Conservation (phyloP, 345 rosid genomes). For the Alliaria petiolata region DNA sequence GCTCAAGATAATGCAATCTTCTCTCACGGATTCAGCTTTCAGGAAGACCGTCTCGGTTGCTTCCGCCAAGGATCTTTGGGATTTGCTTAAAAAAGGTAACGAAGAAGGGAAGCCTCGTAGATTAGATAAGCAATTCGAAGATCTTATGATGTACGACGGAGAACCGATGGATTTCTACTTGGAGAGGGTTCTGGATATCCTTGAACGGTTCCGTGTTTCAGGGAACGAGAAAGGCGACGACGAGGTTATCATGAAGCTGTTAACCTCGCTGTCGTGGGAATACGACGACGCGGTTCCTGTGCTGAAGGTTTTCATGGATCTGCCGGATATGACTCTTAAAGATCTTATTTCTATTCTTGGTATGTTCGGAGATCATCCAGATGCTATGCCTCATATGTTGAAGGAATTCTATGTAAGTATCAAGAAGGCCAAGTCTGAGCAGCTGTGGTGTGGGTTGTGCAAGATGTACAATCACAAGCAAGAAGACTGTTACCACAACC, state of each 20-base stretch:
- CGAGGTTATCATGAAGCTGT: not conserved
- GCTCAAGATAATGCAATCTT: constrained; percentile 11
- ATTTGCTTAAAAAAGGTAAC: not conserved
- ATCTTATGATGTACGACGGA: constrained; percentile 1
- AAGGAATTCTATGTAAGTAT: not conserved
- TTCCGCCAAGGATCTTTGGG: constrained; percentile 21
- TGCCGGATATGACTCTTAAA: not conserved
- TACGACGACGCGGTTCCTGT: not conserved
- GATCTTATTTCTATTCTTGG: not conserved
- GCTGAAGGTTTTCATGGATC: not conserved
- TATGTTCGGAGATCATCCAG: not conserved
- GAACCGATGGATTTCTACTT: not conserved
- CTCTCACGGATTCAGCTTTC: constrained; percentile 13
- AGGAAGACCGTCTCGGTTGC: not conserved
- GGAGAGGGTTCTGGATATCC: not conserved
- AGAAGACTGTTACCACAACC: constrained; percentile 1
- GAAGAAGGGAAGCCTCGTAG: not conserved
- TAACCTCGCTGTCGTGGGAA: not conserved
- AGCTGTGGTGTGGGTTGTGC: constrained; percentile 15
- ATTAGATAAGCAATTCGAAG: constrained; percentile 12
- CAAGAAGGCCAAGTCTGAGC: constrained; percentile 7
- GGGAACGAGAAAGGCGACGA: not conserved
- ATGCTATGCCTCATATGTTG: not conserved
- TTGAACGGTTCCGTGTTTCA: not conserved
- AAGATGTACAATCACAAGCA: not conserved